Evolutionary conservation across 2,329 filamentous ascomycete species (phyloP).

Genomic region (Fusarium coicis): DNA sequence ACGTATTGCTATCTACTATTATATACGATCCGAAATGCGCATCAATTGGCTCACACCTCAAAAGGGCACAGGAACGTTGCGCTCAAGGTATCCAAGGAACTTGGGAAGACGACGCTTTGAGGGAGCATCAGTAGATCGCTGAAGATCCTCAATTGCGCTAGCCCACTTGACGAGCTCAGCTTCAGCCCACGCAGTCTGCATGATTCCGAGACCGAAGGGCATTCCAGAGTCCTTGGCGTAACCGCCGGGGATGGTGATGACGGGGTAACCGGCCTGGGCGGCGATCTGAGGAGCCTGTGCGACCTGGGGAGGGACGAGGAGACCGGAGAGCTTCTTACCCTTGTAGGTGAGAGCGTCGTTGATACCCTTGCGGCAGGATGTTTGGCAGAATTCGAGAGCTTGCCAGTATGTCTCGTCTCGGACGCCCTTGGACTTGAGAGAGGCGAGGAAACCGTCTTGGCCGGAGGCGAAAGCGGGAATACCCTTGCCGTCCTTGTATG

Average conservation of each 20-base stretch:
- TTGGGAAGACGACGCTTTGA: slow-evolving; percentile 61
- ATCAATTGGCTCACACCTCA: background rate
- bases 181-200: slow-evolving; percentile 71
- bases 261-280: slow-evolving; percentile 80
- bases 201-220: slow-evolving; percentile 69
- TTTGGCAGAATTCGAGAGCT: slow-evolving; percentile 70
- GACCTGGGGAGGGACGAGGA: slow-evolving; percentile 76
- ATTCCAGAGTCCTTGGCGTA: slow-evolving; percentile 65
- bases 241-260: slow-evolving; percentile 75
- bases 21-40: background rate
- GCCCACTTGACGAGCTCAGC: slow-evolving; percentile 67
- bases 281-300: slow-evolving; percentile 76
- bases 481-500: slow-evolving; percentile 58
- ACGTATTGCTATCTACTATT: background rate
- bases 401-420: slow-evolving; percentile 74
- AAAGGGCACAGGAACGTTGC: slow-evolving; percentile 56
- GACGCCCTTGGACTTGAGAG: slow-evolving; percentile 67
- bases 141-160: slow-evolving; percentile 71
- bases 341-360: slow-evolving; percentile 69
- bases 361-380: slow-evolving; percentile 72
- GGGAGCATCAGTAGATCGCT: slow-evolving; percentile 53
- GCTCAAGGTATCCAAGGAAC: slow-evolving; percentile 63
- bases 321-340: slow-evolving; percentile 63
- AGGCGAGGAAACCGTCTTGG: slow-evolving; percentile 76
- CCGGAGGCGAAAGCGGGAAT: slow-evolving; percentile 74